Percentiles rank a stretch among this genome's conserved stretches.
Conservation (phyloP, 805 yeast species). For the Cyberlindnera misumaiensis region DNA sequence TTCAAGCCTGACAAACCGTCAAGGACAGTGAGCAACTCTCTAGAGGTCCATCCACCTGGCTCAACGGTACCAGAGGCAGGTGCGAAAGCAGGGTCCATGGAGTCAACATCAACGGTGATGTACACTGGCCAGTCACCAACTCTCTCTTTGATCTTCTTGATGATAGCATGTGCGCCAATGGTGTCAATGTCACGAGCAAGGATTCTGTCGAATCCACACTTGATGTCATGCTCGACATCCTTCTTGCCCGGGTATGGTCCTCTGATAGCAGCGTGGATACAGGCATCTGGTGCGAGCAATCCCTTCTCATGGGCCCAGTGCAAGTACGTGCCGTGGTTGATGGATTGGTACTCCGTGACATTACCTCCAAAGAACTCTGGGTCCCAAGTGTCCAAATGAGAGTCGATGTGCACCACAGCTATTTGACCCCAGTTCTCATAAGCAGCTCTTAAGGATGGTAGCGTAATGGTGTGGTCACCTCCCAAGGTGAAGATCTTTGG, state of each 20-base stretch:
- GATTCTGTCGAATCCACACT: constrained; percentile 43
- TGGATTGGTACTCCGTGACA: constrained; percentile 46
- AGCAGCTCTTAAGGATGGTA: constrained; percentile 42
- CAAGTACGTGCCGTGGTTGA: constrained; percentile 65
- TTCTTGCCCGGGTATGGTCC: constrained; percentile 46
- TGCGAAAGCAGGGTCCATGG: constrained; percentile 44
- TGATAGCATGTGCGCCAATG: constrained; percentile 33
- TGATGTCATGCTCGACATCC: constrained; percentile 36
- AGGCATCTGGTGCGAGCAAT: constrained; percentile 39
- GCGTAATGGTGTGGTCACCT: constrained; percentile 48
- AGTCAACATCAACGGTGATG: constrained; percentile 44
- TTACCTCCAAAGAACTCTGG: constrained; percentile 61
- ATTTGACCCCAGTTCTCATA: constrained; percentile 39
- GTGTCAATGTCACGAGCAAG: constrained; percentile 42
- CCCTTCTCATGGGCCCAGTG: constrained; percentile 69
- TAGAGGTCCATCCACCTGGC: constrained; percentile 44
- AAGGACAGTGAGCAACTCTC: constrained; percentile 38
- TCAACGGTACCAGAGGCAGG: constrained; percentile 52
- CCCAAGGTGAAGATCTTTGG: constrained; percentile 44
- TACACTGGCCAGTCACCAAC: constrained; percentile 35
- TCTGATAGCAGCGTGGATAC: constrained; percentile 57
- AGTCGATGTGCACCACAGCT: constrained; percentile 52
- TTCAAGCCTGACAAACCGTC: constrained; percentile 40
- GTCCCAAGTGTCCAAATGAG: constrained; percentile 67
- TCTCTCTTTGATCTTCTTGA: constrained; percentile 28